These are phyloP conservation scores for Cyanodermella asteris DNA, from an alignment of 2,329 filamentous ascomycete genomes.

Conservation along the genomic window DNA sequence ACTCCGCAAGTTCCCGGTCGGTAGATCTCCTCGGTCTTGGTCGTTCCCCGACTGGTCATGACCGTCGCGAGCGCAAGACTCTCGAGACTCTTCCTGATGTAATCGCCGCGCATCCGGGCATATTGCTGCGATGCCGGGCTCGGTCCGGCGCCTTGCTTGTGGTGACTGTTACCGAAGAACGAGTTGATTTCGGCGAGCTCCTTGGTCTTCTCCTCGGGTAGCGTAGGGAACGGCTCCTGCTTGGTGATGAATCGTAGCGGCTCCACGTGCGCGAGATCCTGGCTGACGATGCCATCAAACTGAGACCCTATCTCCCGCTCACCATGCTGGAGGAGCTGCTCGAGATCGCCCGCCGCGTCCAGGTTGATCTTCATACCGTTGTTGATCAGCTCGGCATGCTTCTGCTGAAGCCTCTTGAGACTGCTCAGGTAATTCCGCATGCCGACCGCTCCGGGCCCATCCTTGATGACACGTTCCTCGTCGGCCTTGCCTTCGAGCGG, in stretches of 20 bases:
- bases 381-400: slow-evolving; percentile 61
- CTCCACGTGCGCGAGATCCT: slow-evolving; percentile 63
- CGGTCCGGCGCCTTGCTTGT: no score
- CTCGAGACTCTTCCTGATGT: slow-evolving; percentile 59
- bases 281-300: slow-evolving; percentile 56
- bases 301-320: slow-evolving; percentile 66
- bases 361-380: slow-evolving; percentile 90
- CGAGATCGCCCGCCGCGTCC: slow-evolving; percentile 62
- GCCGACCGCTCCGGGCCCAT: slow-evolving; percentile 64
- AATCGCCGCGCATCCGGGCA: slow-evolving; percentile 65
- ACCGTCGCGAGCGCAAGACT: slow-evolving; percentile 76
- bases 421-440: slow-evolving; percentile 71
- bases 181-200: slow-evolving; percentile 58
- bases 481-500: slow-evolving; percentile 82
- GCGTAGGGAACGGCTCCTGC: slow-evolving; percentile 53
- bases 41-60: slow-evolving; percentile 56
- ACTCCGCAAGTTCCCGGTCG: slow-evolving; percentile 78
- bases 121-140: no score
- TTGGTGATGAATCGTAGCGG: slow-evolving; percentile 87
- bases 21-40: slow-evolving; percentile 63
- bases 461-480: slow-evolving; percentile 77
- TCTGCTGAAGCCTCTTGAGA: slow-evolving; percentile 68
- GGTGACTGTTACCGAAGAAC: no score
- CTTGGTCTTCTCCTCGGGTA: slow-evolving; percentile 55
- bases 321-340: slow-evolving; percentile 53